Percentiles rank a stretch among this genome's conserved stretches.
phyloP scores from a whole-genome alignment of 305 asterid species.

The Solanum hybrid region DNA sequence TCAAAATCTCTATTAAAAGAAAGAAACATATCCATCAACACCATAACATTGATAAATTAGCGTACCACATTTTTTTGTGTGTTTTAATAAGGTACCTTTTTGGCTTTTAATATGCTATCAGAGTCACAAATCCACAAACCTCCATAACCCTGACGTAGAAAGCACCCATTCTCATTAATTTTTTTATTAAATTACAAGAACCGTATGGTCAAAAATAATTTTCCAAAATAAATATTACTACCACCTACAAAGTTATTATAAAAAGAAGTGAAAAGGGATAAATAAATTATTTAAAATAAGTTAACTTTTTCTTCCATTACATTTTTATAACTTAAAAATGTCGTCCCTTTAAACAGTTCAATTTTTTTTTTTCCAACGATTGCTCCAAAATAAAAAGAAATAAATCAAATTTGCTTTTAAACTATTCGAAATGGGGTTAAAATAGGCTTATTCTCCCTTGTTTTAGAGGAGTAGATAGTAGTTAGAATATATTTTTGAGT shows the following conservation, averaged over 20 bases:
- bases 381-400: not conserved
- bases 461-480: not conserved
- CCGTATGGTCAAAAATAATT: not conserved
- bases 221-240: not conserved
- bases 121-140: not conserved
- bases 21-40: not conserved
- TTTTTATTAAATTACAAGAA: not conserved
- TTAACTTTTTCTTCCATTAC: not conserved
- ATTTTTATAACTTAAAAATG: not conserved
- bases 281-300: not conserved
- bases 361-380: not conserved
- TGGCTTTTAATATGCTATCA: not conserved
- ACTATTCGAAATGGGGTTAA: not conserved
- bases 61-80: not conserved
- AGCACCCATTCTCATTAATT: not conserved
- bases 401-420: not conserved
- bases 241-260: not conserved
- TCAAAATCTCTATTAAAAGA: not conserved
- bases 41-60: not conserved
- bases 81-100: not conserved
- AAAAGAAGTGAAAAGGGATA: not conserved
- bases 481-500: not conserved
- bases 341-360: not conserved
- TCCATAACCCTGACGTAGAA: not conserved
- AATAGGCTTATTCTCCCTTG: not conserved